Evolutionary conservation across 495 filamentous ascomycete species (phyloP), one percentile per base, ranked within the genome.

Genomic region (Penicillium parvum): DNA sequence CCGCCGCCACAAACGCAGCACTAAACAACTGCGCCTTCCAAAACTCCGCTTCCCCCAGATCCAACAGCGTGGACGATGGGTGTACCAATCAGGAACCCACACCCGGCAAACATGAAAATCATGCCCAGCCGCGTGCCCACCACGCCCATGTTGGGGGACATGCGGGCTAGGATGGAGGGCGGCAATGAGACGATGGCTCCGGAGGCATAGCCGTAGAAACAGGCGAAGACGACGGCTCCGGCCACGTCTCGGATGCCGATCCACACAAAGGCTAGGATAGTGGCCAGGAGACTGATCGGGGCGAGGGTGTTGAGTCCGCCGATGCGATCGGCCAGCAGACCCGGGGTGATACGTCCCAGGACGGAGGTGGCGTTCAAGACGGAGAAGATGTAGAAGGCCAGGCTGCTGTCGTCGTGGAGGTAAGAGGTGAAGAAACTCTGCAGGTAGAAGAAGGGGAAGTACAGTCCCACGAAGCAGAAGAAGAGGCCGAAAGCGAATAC

Each of bases 41-140:
- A 6, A 29, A 29, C 5, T 10, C 27, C 8, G 27, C 27, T 5
- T 29, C 5, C 8, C 5, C 4, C 12, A 30, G 1, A 33, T 43
- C 27, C 8, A 61, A 27, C 25, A 83, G 71, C 0, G 74, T 71
- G 7, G 80, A 80, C 0, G 30, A 84, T 77, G 0, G 82, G 82
- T 5, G 72, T 81, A 0, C 83, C 82, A 43, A 82, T 68, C 7
- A 85, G 59, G 28, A 82, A 49, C 5, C 79, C 77, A 4, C 78
- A 11, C 5, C 68, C 67, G 1, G 65, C 52, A 32, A 72, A 48
- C 0, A 65, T 53, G 40, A 83, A 82, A 8, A 56, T 52, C 76
- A 84, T 81, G 1, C 82, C 81, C 66, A 84, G 73, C 19, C 80
- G 64, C 3, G 77, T 77, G 0, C 82, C 81, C 16, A 85, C 63